Percentiles rank a stretch among this genome's conserved stretches.
phyloP scores from a whole-genome alignment of 108 stramenopile genomes.

The Nitzschia sp. region DNA sequence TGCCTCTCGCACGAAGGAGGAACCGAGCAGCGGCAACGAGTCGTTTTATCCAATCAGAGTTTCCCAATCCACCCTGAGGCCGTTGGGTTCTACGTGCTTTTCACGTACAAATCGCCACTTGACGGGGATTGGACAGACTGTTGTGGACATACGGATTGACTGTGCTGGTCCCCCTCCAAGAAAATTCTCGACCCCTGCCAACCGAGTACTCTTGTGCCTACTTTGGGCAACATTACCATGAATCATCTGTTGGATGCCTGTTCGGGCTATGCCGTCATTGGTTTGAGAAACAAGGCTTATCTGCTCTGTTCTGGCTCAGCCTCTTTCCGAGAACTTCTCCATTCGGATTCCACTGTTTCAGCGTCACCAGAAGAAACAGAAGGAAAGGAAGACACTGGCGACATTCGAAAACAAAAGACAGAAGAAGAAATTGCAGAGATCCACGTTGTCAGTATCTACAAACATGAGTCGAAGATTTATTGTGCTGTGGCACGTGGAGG shows the following conservation, averaged over 20 bases:
- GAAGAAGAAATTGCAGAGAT: slow-evolving; percentile 39
- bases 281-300: slow-evolving; percentile 24
- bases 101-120: too few relatives aligned
- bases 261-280: slow-evolving; percentile 14
- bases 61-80: too few relatives aligned
- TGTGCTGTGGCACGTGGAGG: slow-evolving; percentile 64
- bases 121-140: too few relatives aligned
- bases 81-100: too few relatives aligned
- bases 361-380: slow-evolving; percentile 1
- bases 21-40: too few relatives aligned
- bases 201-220: background rate
- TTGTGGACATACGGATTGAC: too few relatives aligned
- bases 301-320: background rate
- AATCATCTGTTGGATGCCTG: slow-evolving; percentile 16
- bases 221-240: slow-evolving; percentile 8
- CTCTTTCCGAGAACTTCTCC: slow-evolving; percentile 12
- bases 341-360: background rate
- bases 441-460: slow-evolving; percentile 51
- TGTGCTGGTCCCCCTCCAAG: background rate
- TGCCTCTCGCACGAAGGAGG: too few relatives aligned
- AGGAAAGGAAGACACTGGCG: background rate
- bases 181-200: background rate
- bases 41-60: too few relatives aligned
- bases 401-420: slow-evolving; percentile 2
- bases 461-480: slow-evolving; percentile 16